Evolutionary conservation across 2,329 filamentous ascomycete species (phyloP).

Genomic region (Aureobasidium sp.): DNA sequence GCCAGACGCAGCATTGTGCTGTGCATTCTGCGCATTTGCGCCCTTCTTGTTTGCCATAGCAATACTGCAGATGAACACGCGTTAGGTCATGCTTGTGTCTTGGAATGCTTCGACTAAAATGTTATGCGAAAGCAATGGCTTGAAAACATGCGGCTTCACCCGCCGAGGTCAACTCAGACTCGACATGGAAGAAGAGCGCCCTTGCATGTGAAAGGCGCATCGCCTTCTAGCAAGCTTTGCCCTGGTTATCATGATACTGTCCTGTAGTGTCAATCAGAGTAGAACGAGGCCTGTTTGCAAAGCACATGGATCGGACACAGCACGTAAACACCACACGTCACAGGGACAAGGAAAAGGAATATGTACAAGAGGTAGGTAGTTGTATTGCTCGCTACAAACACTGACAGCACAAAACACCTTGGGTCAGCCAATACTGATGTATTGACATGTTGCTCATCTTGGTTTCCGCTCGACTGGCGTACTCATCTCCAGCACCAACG

Average conservation of each 20-base stretch:
- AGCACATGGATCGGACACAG: neutral
- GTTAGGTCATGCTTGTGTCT: neutral
- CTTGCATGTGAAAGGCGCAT: neutral
- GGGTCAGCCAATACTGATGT: neutral
- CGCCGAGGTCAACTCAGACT: neutral
- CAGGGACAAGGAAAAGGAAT: neutral
- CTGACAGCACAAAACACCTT: neutral
- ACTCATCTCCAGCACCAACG: conserved; percentile 8
- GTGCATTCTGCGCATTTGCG: conserved; percentile 16
- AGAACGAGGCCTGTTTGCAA: neutral
- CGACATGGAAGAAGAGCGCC: neutral
- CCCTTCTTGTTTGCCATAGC: conserved; percentile 27
- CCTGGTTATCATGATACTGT: neutral
- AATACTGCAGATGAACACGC: neutral
- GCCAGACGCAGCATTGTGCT: conserved; percentile 14
- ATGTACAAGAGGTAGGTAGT: neutral
- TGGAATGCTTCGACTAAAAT: neutral
- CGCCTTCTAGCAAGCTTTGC: neutral
- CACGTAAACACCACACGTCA: neutral
- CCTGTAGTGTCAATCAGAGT: neutral
- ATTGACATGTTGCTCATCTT: neutral
- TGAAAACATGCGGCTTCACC: neutral
- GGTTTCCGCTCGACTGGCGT: conserved; percentile 9
- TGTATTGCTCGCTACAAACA: neutral
- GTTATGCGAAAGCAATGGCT: neutral